These are phyloP conservation scores for Camellia oleifera DNA, from an alignment of 179 eudicot species.

Conservation along the genomic window DNA sequence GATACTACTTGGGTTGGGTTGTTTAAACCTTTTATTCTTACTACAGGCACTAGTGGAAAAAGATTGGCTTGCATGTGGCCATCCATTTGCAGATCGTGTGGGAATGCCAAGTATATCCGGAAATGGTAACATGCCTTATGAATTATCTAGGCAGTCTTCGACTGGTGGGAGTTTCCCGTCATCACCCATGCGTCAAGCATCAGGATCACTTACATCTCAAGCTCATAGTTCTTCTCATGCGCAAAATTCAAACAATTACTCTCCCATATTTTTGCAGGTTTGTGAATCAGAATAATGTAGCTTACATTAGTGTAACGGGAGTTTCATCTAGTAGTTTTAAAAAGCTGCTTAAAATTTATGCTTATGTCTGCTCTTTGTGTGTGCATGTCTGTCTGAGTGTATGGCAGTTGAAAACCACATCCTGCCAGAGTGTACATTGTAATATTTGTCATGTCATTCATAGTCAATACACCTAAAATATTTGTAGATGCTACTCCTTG, in stretches of 20 bases:
- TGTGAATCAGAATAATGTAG: background rate
- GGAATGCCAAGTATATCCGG: conserved; percentile 78
- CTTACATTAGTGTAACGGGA: background rate
- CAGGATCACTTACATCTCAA: conserved; percentile 61
- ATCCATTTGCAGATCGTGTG: conserved; percentile 89
- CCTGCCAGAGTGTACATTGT: background rate
- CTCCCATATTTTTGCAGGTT: conserved; percentile 96
- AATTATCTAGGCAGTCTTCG: conserved; percentile 68
- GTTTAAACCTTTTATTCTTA: background rate
- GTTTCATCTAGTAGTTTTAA: background rate
- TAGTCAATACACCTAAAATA: background rate
- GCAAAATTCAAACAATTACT: conserved; percentile 56
- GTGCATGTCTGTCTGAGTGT: background rate
- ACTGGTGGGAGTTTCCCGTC: conserved; percentile 62
- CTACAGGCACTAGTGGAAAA: conserved; percentile 94
- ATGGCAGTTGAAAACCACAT: background rate
- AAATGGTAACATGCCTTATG: conserved; percentile 57
- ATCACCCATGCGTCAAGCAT: conserved; percentile 65
- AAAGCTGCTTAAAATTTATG: background rate
- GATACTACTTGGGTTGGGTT: background rate
- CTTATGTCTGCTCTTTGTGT: background rate
- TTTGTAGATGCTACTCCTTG: background rate
- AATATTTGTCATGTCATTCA: background rate
- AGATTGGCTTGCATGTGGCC: conserved; percentile 99
- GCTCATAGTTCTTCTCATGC: conserved; percentile 59